Evolutionary conservation across 1,284 basidiomycete genomes (phyloP).

Genomic region (Pseudozyma pruni): DNA sequence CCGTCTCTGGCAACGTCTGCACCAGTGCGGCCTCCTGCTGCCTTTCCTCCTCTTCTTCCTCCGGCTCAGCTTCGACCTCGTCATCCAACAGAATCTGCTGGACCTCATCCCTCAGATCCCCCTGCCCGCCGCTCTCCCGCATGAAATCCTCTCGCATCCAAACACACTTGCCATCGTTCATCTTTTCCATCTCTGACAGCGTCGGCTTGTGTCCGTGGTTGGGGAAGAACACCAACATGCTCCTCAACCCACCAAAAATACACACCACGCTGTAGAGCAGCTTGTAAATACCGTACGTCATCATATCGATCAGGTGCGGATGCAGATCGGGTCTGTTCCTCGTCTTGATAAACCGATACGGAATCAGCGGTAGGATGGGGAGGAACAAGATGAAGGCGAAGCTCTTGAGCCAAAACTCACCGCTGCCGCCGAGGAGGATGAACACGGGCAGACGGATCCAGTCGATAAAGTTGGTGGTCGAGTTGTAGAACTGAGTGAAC

Average conservation of each 20-base stretch:
- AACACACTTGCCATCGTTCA: slow-evolving; percentile 21
- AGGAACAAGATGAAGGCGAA: slow-evolving; percentile 28
- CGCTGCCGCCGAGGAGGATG: slow-evolving; percentile 22
- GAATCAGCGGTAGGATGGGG: slow-evolving; percentile 22
- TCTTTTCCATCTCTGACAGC: slow-evolving; percentile 31
- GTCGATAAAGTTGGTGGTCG: slow-evolving; percentile 40
- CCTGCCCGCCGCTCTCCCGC: slow-evolving; percentile 24
- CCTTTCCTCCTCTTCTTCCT: not conserved
- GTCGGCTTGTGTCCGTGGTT: slow-evolving; percentile 21
- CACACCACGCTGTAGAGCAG: slow-evolving; percentile 28
- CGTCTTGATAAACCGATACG: slow-evolving; percentile 27
- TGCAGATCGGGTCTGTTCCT: slow-evolving; percentile 30
- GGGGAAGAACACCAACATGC: slow-evolving; percentile 30
- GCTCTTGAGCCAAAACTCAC: slow-evolving; percentile 25
- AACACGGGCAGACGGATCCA: slow-evolving; percentile 43
- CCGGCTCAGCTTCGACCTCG: not conserved
- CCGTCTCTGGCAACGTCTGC: not conserved
- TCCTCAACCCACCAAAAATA: slow-evolving; percentile 22
- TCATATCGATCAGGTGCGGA: slow-evolving; percentile 31
- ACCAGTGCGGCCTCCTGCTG: slow-evolving; percentile 1
- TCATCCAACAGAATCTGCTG: slow-evolving; percentile 24
- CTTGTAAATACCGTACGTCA: slow-evolving; percentile 39
- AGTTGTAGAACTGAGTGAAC: slow-evolving; percentile 44
- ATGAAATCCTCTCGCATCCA: slow-evolving; percentile 33
- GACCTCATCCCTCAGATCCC: slow-evolving; percentile 21